Evolutionary conservation across 1,284 basidiomycete species (phyloP).

Genomic region (Tetrapyrgos nigripes): DNA sequence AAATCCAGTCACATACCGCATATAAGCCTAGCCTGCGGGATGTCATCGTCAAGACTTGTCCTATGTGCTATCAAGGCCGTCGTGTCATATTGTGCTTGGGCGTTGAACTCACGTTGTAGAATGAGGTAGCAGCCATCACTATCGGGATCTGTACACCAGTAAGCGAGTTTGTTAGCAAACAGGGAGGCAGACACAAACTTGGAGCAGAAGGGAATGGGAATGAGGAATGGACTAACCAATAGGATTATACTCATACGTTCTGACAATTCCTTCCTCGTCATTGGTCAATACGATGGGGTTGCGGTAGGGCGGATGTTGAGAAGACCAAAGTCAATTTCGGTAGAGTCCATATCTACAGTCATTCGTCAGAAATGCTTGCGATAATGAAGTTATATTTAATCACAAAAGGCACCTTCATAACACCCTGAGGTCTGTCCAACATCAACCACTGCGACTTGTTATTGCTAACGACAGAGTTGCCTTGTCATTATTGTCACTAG

Average conservation of each 20-base stretch:
- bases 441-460: constrained; percentile 73
- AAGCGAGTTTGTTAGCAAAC: constrained; percentile 48
- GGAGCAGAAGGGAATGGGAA: neutral
- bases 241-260: constrained; percentile 90
- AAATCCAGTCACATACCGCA: constrained; percentile 69
- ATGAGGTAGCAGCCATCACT: constrained; percentile 84
- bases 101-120: constrained; percentile 84
- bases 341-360: constrained; percentile 75
- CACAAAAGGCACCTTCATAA: constrained; percentile 69
- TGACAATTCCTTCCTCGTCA: constrained; percentile 84
- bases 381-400: neutral
- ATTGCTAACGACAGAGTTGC: constrained; percentile 63
- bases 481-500: constrained; percentile 33
- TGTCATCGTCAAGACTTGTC: constrained; percentile 69
- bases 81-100: constrained; percentile 74
- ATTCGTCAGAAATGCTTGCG: neutral
- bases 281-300: constrained; percentile 77
- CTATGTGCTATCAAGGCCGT: constrained; percentile 79
- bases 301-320: constrained; percentile 60
- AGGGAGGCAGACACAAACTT: constrained; percentile 10
- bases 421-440: constrained; percentile 73
- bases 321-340: constrained; percentile 84
- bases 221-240: constrained; percentile 55
- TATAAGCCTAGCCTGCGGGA: constrained; percentile 81
- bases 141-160: neutral